Evolutionary conservation across 176 grass and related monocot genomes (phyloP), one percentile per base, ranked within the genome.

Genomic region (Triticum dicoccoides): DNA sequence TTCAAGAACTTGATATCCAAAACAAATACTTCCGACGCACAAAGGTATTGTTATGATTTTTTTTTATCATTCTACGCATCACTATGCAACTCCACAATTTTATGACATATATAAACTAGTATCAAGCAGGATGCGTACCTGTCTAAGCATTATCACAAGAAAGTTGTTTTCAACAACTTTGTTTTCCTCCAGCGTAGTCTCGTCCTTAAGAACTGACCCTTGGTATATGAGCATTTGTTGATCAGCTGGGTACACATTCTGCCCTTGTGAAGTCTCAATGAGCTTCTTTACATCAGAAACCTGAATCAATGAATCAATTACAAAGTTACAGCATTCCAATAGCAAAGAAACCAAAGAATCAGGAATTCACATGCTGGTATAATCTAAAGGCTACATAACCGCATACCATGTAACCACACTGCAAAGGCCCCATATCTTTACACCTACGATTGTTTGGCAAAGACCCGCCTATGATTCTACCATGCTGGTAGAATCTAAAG

Each of bases 201-300:
- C 91, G 66, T 98, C 93, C 69, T 94, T 95, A 11, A 98, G 87
- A 76, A 95, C 86, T 76, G 79, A 78, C 75, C 91, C 93, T 86
- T 92, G 90, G 83, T 98, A 77, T 76, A 98, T 94, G 23, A 98
- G 96, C 90, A 98, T 92, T 33, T 93, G 93, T 59, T 95, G 91
- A 52, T 91, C 88, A 35, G 96, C 89, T 54, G 91, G 93, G 83
- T 98, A 98, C n/a, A 89, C 86, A 77, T 59, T 81, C 41, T 91
- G 82, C 7, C 90, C 93, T 83, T 95, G 91, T 30, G 74, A 88
- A 59, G 9, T 87, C 81, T 98, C 93, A 54, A 98, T 94, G 11
- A 73, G 30, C 59, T 65, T 95, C 84, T 98, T 98, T 62, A 98
- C 91, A 29, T 86, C 86, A 62, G 88, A 65, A 86, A 98, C 75